Base-by-base conservation (phyloP, 2,329 filamentous ascomycete species). In the Fusarium sublunatum region DNA sequence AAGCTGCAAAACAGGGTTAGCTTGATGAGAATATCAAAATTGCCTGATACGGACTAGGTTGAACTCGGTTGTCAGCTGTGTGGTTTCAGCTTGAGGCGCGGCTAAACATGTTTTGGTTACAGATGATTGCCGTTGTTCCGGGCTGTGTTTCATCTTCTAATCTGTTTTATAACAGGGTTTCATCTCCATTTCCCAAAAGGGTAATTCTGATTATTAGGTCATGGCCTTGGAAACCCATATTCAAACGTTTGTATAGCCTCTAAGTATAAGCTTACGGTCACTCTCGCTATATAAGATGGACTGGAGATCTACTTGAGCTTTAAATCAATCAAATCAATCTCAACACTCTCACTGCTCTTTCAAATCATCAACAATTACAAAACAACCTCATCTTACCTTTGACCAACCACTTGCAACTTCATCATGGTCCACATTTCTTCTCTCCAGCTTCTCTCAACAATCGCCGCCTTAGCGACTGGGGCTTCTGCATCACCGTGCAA, bases 1-100 rank as follows among this genome's bases (percentile, higher is more conserved):
- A 19, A 19, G 19, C 19, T 19, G 19, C 19, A 19, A 19, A 19
- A 15, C 26, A 11, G 26, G 11, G 41, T n/a, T 34, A 8, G 24
- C 32, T 40, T 45, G 56, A 59, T 59, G 56, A 59, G 54, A 59
- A 59, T 24, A 59, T 59, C 56, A 59, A 9, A n/a, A 59, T 53
- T 45, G 24, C 56, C 29, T 12, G 4, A 34, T 53, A 4, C 2
- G 54, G 56, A 8, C 44, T 10, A n/a, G 54, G 19, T 19, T 19
- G 19, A 19, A 19, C 19, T 19, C 19, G 19, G 19, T 19, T 19
- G 19, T 19, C 19, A 19, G 19, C 19, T 24, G 8, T 4, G 2
- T n/a, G 31, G 31, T n/a, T 32, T 22, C 22, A 7, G 19, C n/a
- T 22, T 38, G 31, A 32, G 31, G 31, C 31, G n/a, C 22, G 12